Conservation (phyloP, 2,329 filamentous ascomycete genomes). For the Colletotrichum sp. region DNA sequence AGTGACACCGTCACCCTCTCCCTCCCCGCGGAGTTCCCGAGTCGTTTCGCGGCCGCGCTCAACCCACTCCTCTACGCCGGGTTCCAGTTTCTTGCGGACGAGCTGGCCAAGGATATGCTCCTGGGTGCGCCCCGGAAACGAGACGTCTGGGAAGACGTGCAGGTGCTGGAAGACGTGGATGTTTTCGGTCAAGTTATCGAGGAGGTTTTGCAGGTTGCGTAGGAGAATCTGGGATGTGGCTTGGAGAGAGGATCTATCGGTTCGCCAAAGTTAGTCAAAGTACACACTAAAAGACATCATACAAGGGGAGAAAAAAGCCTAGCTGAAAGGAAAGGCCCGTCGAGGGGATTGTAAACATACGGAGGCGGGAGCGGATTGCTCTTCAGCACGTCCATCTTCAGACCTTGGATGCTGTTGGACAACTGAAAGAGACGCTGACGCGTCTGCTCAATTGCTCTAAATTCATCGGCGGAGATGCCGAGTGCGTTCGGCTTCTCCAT, state of each 20-base stretch:
- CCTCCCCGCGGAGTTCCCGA: conserved; percentile 25
- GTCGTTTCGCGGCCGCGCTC: conserved; percentile 62
- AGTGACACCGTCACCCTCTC: conserved; percentile 34
- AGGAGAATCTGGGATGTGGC: conserved; percentile 75
- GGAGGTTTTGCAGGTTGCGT: conserved; percentile 71
- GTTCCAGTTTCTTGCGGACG: conserved; percentile 84
- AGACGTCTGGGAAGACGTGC: conserved; percentile 77
- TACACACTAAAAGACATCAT: neutral
- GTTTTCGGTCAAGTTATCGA: conserved; percentile 69
- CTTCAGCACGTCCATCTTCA: conserved; percentile 64
- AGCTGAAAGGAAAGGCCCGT: neutral
- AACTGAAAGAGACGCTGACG: conserved; percentile 73
- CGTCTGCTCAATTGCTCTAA: conserved; percentile 74
- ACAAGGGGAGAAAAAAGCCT: neutral
- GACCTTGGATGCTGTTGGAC: conserved; percentile 69
- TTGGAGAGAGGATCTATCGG: conserved; percentile 72
- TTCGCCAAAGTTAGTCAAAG: neutral
- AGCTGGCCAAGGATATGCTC: conserved; percentile 71
- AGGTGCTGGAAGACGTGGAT: conserved; percentile 71
- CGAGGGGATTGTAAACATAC: conserved; percentile 46
- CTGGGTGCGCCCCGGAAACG: conserved; percentile 74
- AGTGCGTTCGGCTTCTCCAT: conserved; percentile 32
- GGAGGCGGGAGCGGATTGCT: conserved; percentile 71
- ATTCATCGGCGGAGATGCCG: conserved; percentile 62
- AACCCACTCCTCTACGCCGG: conserved; percentile 76